These are phyloP conservation scores for Lasiodiplodia hormozganensis DNA, from an alignment of 2,329 filamentous ascomycete genomes.

Conservation along the genomic window DNA sequence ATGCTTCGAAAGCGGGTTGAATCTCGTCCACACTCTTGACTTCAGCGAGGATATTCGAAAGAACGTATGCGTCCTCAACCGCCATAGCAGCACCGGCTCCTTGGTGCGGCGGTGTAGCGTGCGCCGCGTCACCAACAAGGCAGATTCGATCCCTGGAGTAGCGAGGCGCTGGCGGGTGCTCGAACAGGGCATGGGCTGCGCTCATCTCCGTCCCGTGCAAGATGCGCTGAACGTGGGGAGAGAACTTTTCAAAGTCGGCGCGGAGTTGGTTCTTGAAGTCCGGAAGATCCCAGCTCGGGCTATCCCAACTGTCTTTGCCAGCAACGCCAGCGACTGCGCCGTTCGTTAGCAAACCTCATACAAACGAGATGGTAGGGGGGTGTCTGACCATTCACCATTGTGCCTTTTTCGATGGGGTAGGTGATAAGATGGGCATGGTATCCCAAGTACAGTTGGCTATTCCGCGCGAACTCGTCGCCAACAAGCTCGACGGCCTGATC, in stretches of 20 bases:
- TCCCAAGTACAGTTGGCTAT: conserved; percentile 64
- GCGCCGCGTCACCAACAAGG: conserved; percentile 64
- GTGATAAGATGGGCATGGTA: conserved; percentile 65
- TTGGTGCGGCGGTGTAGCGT: conserved; percentile 62
- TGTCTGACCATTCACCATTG: conserved; percentile 59
- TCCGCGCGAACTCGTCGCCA: conserved; percentile 57
- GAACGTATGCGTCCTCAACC: conserved; percentile 60
- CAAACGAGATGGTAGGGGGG: neutral
- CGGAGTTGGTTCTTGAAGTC: conserved; percentile 51
- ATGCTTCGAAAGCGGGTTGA: too few relatives aligned
- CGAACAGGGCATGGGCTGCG: conserved; percentile 56
- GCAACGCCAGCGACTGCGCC: conserved; percentile 54
- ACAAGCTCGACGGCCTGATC: conserved; percentile 56
- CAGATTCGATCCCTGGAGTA: conserved; percentile 47
- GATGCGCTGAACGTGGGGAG: conserved; percentile 46
- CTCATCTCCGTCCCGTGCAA: conserved; percentile 56
- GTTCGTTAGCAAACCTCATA: neutral
- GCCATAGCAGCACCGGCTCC: conserved; percentile 64
- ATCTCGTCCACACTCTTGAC: too few relatives aligned
- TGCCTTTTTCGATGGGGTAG: conserved; percentile 64
- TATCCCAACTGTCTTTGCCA: conserved; percentile 52
- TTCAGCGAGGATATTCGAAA: conserved; percentile 33
- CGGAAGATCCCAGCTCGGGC: conserved; percentile 48
- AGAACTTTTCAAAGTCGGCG: conserved; percentile 52
- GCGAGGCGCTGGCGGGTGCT: conserved; percentile 52